phyloP scores from a whole-genome alignment of 2,329 filamentous ascomycete species.

The Triangularia verruculosa region DNA sequence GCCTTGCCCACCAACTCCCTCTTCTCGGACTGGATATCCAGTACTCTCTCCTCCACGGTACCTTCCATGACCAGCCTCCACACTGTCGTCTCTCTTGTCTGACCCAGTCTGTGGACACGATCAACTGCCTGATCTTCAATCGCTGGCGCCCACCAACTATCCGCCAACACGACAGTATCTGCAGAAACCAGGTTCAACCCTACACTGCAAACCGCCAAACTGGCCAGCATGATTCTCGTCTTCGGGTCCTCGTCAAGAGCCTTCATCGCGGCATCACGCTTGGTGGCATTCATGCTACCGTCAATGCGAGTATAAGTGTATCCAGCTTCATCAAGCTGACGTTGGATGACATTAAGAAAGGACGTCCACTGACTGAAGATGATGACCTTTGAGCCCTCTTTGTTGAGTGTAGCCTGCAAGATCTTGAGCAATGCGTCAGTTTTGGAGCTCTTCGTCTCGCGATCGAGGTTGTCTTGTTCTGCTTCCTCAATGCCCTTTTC shows the following conservation, averaged over 20 bases:
- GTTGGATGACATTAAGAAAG: slow-evolving; percentile 69
- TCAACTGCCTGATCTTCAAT: slow-evolving; percentile 92
- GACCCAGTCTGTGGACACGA: slow-evolving; percentile 80
- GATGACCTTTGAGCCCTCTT: slow-evolving; percentile 64
- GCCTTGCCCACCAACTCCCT: slow-evolving; percentile 72
- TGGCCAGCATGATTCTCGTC: slow-evolving; percentile 76
- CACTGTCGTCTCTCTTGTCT: slow-evolving; percentile 73
- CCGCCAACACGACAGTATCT: slow-evolving; percentile 78
- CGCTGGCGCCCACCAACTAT: slow-evolving; percentile 88
- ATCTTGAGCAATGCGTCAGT: slow-evolving; percentile 77
- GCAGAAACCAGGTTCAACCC: slow-evolving; percentile 83
- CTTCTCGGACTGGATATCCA: slow-evolving; percentile 77
- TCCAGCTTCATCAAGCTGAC: slow-evolving; percentile 58
- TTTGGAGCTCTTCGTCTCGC: slow-evolving; percentile 71
- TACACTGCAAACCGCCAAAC: slow-evolving; percentile 77
- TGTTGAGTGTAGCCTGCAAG: slow-evolving; percentile 64
- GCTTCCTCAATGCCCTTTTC: slow-evolving; percentile 44
- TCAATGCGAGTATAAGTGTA: slow-evolving; percentile 72
- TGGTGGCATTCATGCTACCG: slow-evolving; percentile 68
- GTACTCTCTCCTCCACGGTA: slow-evolving; percentile 76
- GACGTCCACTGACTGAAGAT: slow-evolving; percentile 77
- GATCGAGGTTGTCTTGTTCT: slow-evolving; percentile 53
- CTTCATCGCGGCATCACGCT: slow-evolving; percentile 69
- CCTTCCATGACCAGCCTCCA: slow-evolving; percentile 79
- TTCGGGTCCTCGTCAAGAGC: slow-evolving; percentile 64